A percentile compares a stretch with the other conserved stretches of the same genome.
phyloP scores from a whole-genome alignment of 2,329 filamentous ascomycete genomes.

The Phialophora expanda region DNA sequence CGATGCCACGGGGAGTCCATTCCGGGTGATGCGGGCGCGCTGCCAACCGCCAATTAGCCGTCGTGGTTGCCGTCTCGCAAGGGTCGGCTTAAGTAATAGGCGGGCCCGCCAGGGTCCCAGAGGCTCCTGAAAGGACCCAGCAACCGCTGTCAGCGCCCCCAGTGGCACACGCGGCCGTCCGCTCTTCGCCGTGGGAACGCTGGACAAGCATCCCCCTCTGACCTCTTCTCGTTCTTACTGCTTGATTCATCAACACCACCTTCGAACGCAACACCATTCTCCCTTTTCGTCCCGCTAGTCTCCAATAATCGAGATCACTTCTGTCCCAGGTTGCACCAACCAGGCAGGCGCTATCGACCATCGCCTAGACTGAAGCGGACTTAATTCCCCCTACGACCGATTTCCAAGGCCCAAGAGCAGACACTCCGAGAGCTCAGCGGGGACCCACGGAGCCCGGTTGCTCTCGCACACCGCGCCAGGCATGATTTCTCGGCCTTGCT shows the following conservation, averaged over 20 bases:
- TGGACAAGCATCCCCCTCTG: constrained; percentile 7
- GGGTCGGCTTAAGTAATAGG: constrained; percentile 12
- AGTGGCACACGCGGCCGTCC: constrained; percentile 6
- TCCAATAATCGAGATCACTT: constrained; percentile 9
- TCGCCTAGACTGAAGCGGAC: neutral
- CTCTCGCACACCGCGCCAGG: constrained; percentile 3
- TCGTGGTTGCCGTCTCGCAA: neutral
- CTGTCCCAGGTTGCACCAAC: constrained; percentile 2
- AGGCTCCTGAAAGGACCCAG: neutral
- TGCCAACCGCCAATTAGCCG: constrained; percentile 4
- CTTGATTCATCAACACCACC: constrained; percentile 15
- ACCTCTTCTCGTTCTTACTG: constrained; percentile 14
- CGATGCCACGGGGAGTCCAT: neutral
- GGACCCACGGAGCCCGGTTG: constrained; percentile 10
- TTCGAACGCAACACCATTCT: constrained; percentile 11
- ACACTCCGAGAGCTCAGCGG: neutral
- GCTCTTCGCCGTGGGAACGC: constrained; percentile 20
- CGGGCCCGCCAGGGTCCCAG: neutral
- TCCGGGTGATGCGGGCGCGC: neutral
- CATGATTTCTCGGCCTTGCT: constrained; percentile 19
- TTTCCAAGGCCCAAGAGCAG: neutral
- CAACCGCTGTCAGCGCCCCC: neutral
- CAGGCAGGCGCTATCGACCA: neutral
- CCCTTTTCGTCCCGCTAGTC: constrained; percentile 14
- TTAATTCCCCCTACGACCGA: neutral